phyloP scores from a whole-genome alignment of 2,329 filamentous ascomycete genomes.

The Cryphonectria japonica region DNA sequence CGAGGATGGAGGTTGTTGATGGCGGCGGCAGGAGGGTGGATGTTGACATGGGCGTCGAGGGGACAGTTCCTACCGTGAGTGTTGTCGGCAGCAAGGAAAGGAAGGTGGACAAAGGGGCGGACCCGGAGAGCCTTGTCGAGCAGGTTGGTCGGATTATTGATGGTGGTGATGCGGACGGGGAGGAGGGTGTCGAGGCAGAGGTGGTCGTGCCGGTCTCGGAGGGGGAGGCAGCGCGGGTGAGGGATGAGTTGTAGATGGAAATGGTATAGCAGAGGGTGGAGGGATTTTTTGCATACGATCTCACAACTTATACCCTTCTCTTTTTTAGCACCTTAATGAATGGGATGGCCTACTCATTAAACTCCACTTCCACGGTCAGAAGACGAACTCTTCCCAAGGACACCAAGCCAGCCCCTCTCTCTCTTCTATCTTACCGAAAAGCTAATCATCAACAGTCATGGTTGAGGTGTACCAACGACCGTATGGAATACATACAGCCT shows the following conservation, averaged over 20 bases:
- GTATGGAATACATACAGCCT: neutral
- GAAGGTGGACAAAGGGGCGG: constrained; percentile 33
- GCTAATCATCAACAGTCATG: neutral
- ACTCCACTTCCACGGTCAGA: too few species aligned
- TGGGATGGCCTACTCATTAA: neutral
- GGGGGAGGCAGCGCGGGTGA: constrained; percentile 38
- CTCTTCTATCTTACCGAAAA: too few species aligned
- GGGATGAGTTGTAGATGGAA: constrained; percentile 45
- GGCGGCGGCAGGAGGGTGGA: constrained; percentile 31
- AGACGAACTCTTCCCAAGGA: too few species aligned
- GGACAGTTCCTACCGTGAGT: constrained; percentile 54
- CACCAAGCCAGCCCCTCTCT: too few species aligned
- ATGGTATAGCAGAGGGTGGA: neutral
- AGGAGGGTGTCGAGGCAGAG: constrained; percentile 21
- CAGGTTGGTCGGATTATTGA: constrained; percentile 60
- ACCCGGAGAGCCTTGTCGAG: constrained; percentile 51
- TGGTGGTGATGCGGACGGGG: constrained; percentile 22
- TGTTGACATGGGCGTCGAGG: constrained; percentile 40
- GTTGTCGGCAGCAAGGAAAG: constrained; percentile 47
- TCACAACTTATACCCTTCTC: neutral
- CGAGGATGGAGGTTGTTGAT: constrained; percentile 35
- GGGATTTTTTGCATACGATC: neutral
- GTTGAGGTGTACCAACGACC: neutral
- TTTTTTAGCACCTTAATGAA: neutral
- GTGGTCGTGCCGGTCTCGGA: constrained; percentile 13